phyloP scores from a whole-genome alignment of 768 basidiomycete genomes.

The Mrakia hoshinonis region DNA sequence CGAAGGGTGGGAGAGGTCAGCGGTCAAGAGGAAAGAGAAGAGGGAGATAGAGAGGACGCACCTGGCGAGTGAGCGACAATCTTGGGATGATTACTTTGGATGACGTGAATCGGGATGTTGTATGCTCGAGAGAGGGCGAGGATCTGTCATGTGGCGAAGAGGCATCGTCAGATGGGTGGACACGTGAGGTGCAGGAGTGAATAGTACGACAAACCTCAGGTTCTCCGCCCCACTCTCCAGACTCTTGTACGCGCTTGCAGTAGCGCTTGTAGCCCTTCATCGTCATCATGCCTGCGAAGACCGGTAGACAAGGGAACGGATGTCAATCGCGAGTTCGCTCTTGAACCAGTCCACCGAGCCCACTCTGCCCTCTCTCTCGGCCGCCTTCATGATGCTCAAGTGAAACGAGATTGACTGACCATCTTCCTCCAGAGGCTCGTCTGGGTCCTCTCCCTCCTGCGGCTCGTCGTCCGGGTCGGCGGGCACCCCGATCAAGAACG shows the following conservation, averaged over 20 bases:
- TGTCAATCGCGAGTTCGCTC: too few species aligned
- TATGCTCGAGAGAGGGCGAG: slow-evolving; percentile 76
- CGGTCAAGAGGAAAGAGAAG: background rate
- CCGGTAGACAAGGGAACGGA: background rate
- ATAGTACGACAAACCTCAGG: slow-evolving; percentile 52
- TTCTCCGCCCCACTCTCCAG: slow-evolving; percentile 91
- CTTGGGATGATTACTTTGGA: slow-evolving; percentile 71
- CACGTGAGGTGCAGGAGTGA: background rate
- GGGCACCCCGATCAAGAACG: slow-evolving; percentile 55
- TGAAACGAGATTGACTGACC: background rate
- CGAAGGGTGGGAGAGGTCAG: background rate
- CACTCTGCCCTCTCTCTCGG: background rate
- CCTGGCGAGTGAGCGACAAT: slow-evolving; percentile 70
- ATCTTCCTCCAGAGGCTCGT: slow-evolving; percentile 54
- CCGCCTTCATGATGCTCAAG: background rate
- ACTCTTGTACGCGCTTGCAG: slow-evolving; percentile 67
- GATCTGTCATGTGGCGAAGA: slow-evolving; percentile 46
- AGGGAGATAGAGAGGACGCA: background rate
- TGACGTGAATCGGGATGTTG: slow-evolving; percentile 76
- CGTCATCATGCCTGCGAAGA: slow-evolving; percentile 22
- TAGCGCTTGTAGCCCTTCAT: slow-evolving; percentile 53
- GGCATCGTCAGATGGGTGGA: background rate
- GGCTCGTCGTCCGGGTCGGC: slow-evolving; percentile 9
- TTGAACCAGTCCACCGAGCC: too few species aligned
- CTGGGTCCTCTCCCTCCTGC: slow-evolving; percentile 53